Evolutionary conservation across 345 rosid genomes (phyloP), one percentile per base, ranked within the genome.

Genomic region (Arabidopsis suecica): DNA sequence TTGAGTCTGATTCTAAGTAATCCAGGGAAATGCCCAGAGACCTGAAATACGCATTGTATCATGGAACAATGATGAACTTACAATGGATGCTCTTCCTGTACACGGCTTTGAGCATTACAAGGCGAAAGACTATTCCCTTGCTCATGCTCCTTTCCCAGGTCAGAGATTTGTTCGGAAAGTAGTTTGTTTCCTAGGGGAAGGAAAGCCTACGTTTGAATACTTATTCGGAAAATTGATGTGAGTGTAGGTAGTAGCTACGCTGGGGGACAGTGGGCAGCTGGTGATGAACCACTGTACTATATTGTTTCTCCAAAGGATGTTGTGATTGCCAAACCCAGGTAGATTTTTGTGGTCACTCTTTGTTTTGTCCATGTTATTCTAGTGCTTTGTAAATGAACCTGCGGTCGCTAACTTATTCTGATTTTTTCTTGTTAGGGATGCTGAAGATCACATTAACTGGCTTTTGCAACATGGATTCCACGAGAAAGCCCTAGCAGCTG

Each of bases 231-330:
- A 47, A 48, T 72, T 75, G 25, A 51, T 70, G 72, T 70, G 75
- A 71, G 57, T 82, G 38, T 84, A 96, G 99, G 99, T 77, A 93
- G 97, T 80, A 96, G 99, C 75, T 89, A 96, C 76, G 97, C 91
- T 79, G 97, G 99, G 73, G 98, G 99, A 64, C 99, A 91, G 83
- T 96, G 99, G 99, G 95, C 96, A 61, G 91, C 99, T 82, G 98
- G 98, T 69, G 98, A 96, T 82, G 99, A 96, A 80, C 97, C 99
- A 28, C 61, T 86, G 65, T 96, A 91, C 83, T 93, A 96, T 82
- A 65, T 96, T 64, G 98, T 96, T 50, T 96, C 99, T 11, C 99
- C 94, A 28, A 96, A 96, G 84, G 99, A 96, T 81, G 97, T 96
- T 53, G 95, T 96, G 75, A 91, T 96, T 80, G 97, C 99, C 83